These are phyloP conservation scores for Candida tunisiensis DNA, from an alignment of 1,139 yeast genomes.

Conservation along the genomic window DNA sequence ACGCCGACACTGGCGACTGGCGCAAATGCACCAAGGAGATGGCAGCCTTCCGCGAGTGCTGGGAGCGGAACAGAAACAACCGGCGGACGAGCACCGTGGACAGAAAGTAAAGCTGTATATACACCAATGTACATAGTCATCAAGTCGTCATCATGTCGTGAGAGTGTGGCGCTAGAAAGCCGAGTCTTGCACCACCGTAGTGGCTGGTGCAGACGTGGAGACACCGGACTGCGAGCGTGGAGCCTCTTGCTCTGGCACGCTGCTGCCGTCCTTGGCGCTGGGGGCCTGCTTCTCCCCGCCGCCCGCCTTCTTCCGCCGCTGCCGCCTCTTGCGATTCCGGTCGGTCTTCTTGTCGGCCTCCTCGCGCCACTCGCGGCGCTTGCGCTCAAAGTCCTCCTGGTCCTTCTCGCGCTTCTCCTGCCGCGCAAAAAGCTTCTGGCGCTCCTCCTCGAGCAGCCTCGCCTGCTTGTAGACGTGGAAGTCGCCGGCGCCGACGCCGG, in stretches of 20 bases:
- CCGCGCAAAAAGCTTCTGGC: constrained; percentile 11
- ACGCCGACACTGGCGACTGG: constrained; percentile 66
- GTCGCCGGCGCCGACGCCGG: constrained; percentile 25
- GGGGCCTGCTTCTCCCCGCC: constrained; percentile 1
- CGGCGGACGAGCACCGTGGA: constrained; percentile 29
- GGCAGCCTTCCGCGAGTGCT: constrained; percentile 51
- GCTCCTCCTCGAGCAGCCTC: constrained; percentile 16
- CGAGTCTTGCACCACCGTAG: background rate
- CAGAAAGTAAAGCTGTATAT: constrained; percentile 1
- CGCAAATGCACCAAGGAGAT: constrained; percentile 46
- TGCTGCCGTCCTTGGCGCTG: background rate
- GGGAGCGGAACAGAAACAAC: constrained; percentile 44
- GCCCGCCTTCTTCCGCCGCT: constrained; percentile 8
- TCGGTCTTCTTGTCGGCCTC: constrained; percentile 14
- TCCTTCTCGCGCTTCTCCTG: constrained; percentile 9
- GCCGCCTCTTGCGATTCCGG: constrained; percentile 14
- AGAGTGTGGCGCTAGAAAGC: background rate
- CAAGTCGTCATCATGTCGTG: background rate
- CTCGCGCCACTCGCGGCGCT: constrained; percentile 5
- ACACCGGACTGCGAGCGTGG: constrained; percentile 1
- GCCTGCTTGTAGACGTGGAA: constrained; percentile 21
- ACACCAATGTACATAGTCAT: background rate
- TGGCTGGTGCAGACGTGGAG: constrained; percentile 1
- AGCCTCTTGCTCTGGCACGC: background rate
- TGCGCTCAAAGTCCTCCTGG: constrained; percentile 11